These are phyloP conservation scores for Drosera capensis DNA, from an alignment of 148 eudicot species.

Conservation along the genomic window DNA sequence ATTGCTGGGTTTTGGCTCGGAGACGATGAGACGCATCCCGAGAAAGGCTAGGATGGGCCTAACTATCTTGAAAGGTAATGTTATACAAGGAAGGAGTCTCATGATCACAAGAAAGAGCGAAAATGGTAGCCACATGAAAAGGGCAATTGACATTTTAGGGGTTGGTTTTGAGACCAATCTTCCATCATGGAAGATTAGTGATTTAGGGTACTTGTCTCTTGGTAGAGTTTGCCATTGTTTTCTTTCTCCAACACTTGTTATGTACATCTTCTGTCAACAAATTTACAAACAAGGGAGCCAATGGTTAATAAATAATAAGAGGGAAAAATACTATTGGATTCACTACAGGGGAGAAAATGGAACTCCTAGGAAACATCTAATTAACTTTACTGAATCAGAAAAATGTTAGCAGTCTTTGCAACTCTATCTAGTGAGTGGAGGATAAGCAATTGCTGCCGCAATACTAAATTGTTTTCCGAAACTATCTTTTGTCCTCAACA, in stretches of 20 bases:
- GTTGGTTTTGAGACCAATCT: background rate
- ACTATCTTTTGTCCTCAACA: no score
- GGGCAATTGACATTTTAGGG: background rate
- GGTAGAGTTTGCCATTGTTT: constrained; percentile 29
- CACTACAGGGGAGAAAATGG: background rate
- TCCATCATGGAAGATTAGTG: background rate
- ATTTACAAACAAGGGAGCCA: no score
- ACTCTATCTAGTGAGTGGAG: background rate
- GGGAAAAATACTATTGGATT: background rate
- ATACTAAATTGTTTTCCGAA: no score
- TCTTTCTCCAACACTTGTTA: constrained; percentile 35
- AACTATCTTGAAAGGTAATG: background rate
- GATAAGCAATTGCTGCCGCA: no score
- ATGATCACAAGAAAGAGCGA: background rate
- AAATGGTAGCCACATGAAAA: background rate
- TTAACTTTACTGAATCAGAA: no score
- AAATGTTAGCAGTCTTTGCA: background rate
- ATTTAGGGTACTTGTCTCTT: background rate
- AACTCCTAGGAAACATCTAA: no score
- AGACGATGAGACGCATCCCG: background rate
- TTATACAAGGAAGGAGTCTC: background rate
- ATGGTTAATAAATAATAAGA: background rate
- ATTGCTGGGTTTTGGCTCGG: background rate
- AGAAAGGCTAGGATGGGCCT: background rate
- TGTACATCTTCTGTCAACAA: constrained; percentile 60